Evolutionary conservation across 352 stramenopile genomes (phyloP), one percentile per base, ranked within the genome.

Genomic region (Pythium biforme): DNA sequence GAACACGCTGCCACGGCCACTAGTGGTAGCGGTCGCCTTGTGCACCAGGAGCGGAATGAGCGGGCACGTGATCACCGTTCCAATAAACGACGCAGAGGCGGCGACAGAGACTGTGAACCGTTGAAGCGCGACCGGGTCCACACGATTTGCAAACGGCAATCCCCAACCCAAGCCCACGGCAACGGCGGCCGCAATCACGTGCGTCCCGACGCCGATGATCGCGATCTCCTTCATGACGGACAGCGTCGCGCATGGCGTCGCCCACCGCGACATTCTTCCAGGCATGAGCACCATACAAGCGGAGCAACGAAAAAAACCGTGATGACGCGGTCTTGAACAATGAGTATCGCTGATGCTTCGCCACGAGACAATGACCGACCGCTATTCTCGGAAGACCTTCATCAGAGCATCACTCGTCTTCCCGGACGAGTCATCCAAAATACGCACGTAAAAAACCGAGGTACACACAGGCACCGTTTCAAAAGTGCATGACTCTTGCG

Each of bases 151-250:
- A 9, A 55, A 55, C 8, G 49, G 49, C n/a, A 46, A 46, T 5
- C 29, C 49, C 14, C 29, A 55, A 19, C 3, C 31, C 6, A 45
- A 12, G 6, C 1, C 4, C 6, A 19, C 19, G 1, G 33, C 31
- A n/a, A 46, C 19, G 19, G 12, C 9, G 5, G 22, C 19, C 6
- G 19, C n/a, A 17, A 41, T 19, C 15, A 15, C 49, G 31, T 43
- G 39, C 19, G 49, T 29, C 12, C 15, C 31, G 6, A 29, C 19
- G 3, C 17, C 49, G 19, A 55, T n/a, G 8, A 45, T 15, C 29
- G 12, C 19, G 27, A 45, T 55, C 49, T 55, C 49, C 39, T 22
- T 43, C 49, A 55, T 45, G 8, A 55, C 49, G 20, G 37, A 43
- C 37, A n/a, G 6, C 8, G 37, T 43, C 11, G 37, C 37, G 1